A percentile compares a stretch with the other conserved stretches of the same genome.
Conservation (phyloP, 1,284 basidiomycete genomes). For the Baeospora myosura region DNA sequence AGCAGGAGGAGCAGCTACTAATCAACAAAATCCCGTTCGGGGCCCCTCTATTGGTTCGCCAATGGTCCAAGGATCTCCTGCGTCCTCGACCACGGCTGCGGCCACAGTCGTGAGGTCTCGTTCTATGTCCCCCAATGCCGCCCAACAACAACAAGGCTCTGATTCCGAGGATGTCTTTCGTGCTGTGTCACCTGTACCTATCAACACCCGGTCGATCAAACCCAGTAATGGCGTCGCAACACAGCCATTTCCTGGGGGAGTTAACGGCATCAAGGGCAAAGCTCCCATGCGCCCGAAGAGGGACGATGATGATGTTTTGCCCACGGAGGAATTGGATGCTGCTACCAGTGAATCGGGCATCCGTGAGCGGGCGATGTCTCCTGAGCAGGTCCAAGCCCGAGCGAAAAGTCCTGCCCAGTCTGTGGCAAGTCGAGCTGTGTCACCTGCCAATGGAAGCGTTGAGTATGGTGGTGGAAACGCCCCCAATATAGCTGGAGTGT, state of each 20-base stretch:
- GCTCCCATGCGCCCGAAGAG: conserved; percentile 53
- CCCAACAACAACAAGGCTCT: conserved; percentile 27
- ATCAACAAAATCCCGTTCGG: conserved; percentile 14
- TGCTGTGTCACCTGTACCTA: conserved; percentile 57
- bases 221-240: conserved; percentile 38
- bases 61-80: conserved; percentile 20
- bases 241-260: conserved; percentile 25
- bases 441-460: conserved; percentile 43
- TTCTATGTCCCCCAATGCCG: conserved; percentile 54
- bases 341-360: conserved; percentile 34
- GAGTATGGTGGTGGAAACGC: conserved; percentile 31
- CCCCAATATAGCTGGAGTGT: conserved; percentile 46
- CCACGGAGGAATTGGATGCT: conserved; percentile 46
- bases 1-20: conserved; percentile 3
- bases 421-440: conserved; percentile 43
- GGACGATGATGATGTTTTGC: conserved; percentile 58
- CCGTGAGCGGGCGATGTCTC: conserved; percentile 38
- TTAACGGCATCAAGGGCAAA: conserved; percentile 38
- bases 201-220: conserved; percentile 30
- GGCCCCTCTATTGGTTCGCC: conserved; percentile 24
- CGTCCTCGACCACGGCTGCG: conserved; percentile 19
- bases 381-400: conserved; percentile 27
- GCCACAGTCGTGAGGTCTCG: conserved; percentile 29
- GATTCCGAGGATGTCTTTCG: conserved; percentile 55
- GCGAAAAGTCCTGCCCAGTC: conserved; percentile 55